Evolutionary conservation across 2,329 filamentous ascomycete genomes (phyloP), one percentile per base, ranked within the genome.

Genomic region (Aaosphaeria pasadenensis): DNA sequence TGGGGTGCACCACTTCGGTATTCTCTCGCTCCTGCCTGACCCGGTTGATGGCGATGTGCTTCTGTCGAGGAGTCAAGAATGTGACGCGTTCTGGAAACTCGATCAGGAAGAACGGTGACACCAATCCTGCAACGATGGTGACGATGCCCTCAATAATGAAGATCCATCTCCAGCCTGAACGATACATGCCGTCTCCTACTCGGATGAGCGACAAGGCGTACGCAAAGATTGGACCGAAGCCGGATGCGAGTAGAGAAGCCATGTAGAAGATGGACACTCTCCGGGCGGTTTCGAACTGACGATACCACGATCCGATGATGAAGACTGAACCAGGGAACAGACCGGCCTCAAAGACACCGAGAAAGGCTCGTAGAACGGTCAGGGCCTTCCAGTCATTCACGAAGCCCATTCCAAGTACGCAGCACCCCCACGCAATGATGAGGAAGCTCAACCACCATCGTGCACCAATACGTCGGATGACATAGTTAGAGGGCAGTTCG

Each of bases 401-500:
- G 45, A 67, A 70, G 1, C 62, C 65, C 65, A 70, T 55, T 1
- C 54, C 56, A 5, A 58, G 33, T 46, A 62, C 60, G 1, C 58
- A 53, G 4, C 42, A 38, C 11, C 60, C 54, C 56, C 56, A 63
- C 17, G 43, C 44, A 6, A 62, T 43, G 5, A 53, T 49, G 7
- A 63, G 50, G 4, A 48, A 47, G 42, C 53, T 51, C 6, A 63
- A 47, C 6, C 55, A 45, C 17, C 53, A 49, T 32, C 45, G 50
- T 6, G 55, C 46, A 1, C 54, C 55, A 36, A 61, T 43, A 4
- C 68, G 70, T 24, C 71, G 68, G n/a, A 80, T 66, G 7, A 78
- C 59, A 41, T 80, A 70, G 56, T 77, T 80, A 48, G 71, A 75
- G 0, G 77, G 77, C 4, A 79, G 67, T 55, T 80, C 77, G 50